Evolutionary conservation across 2,329 filamentous ascomycete species (phyloP).

Genomic region (Diplocarpon rosae): DNA sequence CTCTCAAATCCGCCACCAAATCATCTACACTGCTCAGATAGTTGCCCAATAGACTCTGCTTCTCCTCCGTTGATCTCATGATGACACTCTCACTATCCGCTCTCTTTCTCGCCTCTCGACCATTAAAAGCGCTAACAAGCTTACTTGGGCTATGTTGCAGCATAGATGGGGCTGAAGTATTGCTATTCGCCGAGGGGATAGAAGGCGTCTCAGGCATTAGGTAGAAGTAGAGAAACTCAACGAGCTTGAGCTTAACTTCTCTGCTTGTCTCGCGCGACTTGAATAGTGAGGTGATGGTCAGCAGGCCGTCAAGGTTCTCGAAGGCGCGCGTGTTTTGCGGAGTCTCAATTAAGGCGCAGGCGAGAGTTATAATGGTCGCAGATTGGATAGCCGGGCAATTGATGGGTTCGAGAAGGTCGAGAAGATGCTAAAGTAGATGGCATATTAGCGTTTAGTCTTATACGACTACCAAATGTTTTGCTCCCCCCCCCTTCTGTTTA

Average conservation of each 20-base stretch:
- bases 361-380: conserved; percentile 78
- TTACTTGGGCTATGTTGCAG: conserved; percentile 61
- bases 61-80: conserved; percentile 52
- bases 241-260: conserved; percentile 88
- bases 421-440: conserved; percentile 51
- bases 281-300: conserved; percentile 87
- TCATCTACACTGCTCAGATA: conserved; percentile 53
- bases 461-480: not conserved
- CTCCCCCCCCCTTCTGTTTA: no score
- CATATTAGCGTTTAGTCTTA: not conserved
- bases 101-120: conserved; percentile 27
- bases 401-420: conserved; percentile 85
- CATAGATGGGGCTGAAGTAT: conserved; percentile 38
- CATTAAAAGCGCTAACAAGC: conserved; percentile 45
- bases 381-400: conserved; percentile 91
- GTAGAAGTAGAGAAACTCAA: conserved; percentile 98
- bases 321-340: conserved; percentile 86
- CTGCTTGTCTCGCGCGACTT: conserved; percentile 75
- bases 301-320: conserved; percentile 80
- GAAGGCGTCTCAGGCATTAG: conserved; percentile 80
- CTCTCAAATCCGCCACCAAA: conserved; percentile 61
- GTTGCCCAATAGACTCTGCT: conserved; percentile 51
- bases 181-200: conserved; percentile 38
- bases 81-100: conserved; percentile 28
- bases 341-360: conserved; percentile 75